Percentiles rank a stretch among this genome's conserved stretches.
Evolutionary conservation across 2,329 filamentous ascomycete genomes (phyloP).

Genomic region (Beauveria sp.): DNA sequence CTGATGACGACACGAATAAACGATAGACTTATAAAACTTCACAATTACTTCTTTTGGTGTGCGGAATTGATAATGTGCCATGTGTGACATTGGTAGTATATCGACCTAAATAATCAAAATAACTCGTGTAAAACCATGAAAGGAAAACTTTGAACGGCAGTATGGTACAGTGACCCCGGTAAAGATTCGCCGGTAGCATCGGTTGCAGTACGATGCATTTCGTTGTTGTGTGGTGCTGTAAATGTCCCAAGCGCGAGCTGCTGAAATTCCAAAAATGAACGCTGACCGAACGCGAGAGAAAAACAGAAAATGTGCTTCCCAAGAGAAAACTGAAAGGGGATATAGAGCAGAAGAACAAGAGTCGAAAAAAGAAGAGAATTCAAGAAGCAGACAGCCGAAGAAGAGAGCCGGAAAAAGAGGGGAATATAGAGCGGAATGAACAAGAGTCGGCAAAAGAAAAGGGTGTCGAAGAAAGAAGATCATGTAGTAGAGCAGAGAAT

Average conservation of each 20-base stretch:
- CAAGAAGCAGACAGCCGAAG: too few species aligned
- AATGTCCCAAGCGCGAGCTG: background rate
- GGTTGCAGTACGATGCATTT: background rate
- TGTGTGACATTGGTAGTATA: background rate
- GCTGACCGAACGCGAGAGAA: background rate
- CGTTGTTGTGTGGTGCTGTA: background rate
- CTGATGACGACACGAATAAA: background rate
- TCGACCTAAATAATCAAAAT: background rate
- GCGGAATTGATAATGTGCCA: background rate
- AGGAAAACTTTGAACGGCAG: background rate
- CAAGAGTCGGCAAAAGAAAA: too few species aligned
- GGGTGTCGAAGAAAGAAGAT: too few species aligned
- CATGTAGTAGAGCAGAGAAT: too few species aligned
- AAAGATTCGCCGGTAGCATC: background rate
- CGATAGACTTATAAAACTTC: background rate
- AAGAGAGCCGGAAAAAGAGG: background rate
- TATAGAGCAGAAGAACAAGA: background rate
- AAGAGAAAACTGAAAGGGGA: background rate
- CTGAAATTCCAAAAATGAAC: background rate
- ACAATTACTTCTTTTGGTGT: background rate
- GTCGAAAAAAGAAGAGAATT: background rate
- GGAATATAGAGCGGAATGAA: too few species aligned
- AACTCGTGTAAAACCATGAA: background rate
- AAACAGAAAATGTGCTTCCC: background rate
- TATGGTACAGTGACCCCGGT: background rate